Base-by-base conservation (phyloP, 768 basidiomycete species). In the Roridomyces roridus region DNA sequence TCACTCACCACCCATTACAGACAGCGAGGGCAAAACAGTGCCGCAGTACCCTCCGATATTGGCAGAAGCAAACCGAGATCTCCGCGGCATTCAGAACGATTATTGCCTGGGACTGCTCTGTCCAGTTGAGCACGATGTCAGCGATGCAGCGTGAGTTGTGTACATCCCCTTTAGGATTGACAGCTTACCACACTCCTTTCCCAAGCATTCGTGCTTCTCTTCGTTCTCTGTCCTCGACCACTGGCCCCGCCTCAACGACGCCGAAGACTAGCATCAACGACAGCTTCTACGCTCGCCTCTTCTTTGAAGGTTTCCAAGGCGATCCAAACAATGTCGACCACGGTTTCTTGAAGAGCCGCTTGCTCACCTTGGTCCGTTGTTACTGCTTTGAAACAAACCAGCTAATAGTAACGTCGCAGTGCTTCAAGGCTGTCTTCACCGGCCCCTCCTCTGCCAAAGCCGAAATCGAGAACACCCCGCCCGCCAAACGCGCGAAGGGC, bases 331-430 rank as follows among this genome's bases (percentile, higher is more conserved):
- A 53, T 9, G 41, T 50, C 7, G 39, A 45, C 14, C 21, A n/a
- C 4, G 58, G 58, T 1, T 59, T 49, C 37, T 12, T 53, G 14
- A 10, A 50, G 47, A 59, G 58, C 46, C 29, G 58, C 14, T 59
- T 53, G 18, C n/a, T 59, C 5, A 34, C 54, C 18, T 21, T 44
- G 46, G 57, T 59, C n/a, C 21, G 42, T 24, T n/a, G n/a, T 8
- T 11, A 4, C 18, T 3, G 4, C 34, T 12, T 25, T 6, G 24
- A 28, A 11, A 21, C 25, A 4, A 2, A 11, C 21, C 4, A 17
- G n/a, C 9, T 28, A 36, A 15, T 24, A 12, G 42, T n/a, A 15
- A 23, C 20, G 11, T 41, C 35, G 17, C 34, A 59, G 57, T 25
- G 18, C 10, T 52, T 29, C 31, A 43, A 28, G n/a, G 40, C 26